Conservation (phyloP, 306 rosid species). For the Cyclanthera cordifolia region DNA sequence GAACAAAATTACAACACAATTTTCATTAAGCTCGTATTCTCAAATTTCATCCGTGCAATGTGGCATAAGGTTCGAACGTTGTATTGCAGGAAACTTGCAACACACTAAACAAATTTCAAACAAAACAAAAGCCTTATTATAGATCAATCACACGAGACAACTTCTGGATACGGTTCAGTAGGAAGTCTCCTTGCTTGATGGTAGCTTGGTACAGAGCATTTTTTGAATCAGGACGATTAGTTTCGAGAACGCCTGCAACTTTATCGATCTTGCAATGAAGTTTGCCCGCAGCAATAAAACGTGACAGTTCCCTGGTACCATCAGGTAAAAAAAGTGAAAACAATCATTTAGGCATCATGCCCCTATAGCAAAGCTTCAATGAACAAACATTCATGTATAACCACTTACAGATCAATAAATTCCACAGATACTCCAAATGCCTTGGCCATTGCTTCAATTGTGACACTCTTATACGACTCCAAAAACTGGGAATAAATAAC, state of each 20-base stretch:
- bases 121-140: slow-evolving; percentile 13
- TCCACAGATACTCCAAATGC: slow-evolving; percentile 95
- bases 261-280: slow-evolving; percentile 96
- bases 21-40: slow-evolving; percentile 4
- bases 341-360: neutral
- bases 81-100: neutral
- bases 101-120: slow-evolving; percentile 4
- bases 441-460: slow-evolving; percentile 93
- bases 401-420: slow-evolving; percentile 81
- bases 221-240: slow-evolving; percentile 90
- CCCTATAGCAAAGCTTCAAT: neutral
- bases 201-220: slow-evolving; percentile 95
- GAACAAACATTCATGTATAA: neutral
- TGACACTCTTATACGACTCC: slow-evolving; percentile 95
- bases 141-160: slow-evolving; percentile 88
- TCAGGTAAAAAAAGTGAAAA: neutral
- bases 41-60: slow-evolving; percentile 6
- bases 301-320: slow-evolving; percentile 83
- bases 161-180: slow-evolving; percentile 83
- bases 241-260: slow-evolving; percentile 89
- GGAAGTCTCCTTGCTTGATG: slow-evolving; percentile 95
- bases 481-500: slow-evolving; percentile 84
- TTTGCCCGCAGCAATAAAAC: slow-evolving; percentile 91
- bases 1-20: neutral
- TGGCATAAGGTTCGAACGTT: neutral